Percentiles rank a stretch among this genome's conserved stretches.
These are phyloP conservation scores for Vitis hybrid DNA, from an alignment of 177 flowering plant species.

Conservation along the genomic window DNA sequence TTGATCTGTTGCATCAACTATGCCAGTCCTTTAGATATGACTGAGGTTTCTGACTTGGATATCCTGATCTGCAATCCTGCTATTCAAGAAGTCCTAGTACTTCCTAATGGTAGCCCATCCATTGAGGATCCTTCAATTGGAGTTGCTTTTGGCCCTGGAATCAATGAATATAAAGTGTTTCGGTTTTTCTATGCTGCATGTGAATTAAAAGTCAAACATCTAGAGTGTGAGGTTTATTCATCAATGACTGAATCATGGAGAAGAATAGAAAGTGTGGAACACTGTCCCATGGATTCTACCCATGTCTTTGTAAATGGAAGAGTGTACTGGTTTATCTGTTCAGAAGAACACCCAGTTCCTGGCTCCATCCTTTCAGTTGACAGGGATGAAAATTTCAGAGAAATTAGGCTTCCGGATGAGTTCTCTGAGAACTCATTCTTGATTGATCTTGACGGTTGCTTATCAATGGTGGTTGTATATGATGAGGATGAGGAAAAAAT, in stretches of 20 bases:
- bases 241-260: constrained; percentile 18
- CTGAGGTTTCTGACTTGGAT: constrained; percentile 2
- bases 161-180: constrained; percentile 21
- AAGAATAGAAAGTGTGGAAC: constrained; percentile 8
- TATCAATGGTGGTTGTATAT: background rate
- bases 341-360: background rate
- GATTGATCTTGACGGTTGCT: constrained; percentile 6
- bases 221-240: constrained; percentile 20
- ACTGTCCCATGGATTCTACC: constrained; percentile 10
- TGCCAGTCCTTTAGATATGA: background rate
- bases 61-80: constrained; percentile 16
- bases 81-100: constrained; percentile 11
- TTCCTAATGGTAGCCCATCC: constrained; percentile 9
- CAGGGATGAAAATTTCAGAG: constrained; percentile 16
- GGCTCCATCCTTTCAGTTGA: constrained; percentile 15
- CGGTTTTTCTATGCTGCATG: constrained; percentile 13
- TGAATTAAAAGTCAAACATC: background rate
- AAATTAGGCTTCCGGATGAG: constrained; percentile 7
- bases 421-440: constrained; percentile 6
- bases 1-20: constrained; percentile 17
- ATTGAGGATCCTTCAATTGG: constrained; percentile 7
- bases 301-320: constrained; percentile 16
- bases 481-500: background rate
- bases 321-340: constrained; percentile 16
- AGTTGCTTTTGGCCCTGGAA: constrained; percentile 16